Evolutionary conservation across 371 early-diverging fungal genomes (phyloP), one percentile per base, ranked within the genome.

Genomic region (Synchytrium microbalum): DNA sequence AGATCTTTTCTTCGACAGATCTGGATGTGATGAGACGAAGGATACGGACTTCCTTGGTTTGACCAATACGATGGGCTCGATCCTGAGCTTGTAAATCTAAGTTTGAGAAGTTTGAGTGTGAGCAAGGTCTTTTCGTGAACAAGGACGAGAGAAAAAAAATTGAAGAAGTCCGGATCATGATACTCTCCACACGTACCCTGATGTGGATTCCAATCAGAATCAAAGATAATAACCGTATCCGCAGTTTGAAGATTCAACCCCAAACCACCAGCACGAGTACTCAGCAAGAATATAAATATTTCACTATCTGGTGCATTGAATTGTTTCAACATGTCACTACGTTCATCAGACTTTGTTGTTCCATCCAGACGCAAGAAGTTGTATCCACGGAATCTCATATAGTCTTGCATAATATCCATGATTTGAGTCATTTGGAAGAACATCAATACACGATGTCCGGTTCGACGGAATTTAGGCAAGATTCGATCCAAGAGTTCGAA

Each of bases 11-110:
- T 78, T 99, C 99, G 54, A 99, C 86, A 0, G 98, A 93, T 57
- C 92, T 87, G 31, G 89, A 87, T 3, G 95, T 94, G 64, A 99
- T 92, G 51, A 99, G 75, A n/a, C 98, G 87, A 72, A 98, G 88
- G 59, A 99, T 95, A 29, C 93, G 87, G n/a, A 99, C 99, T 77
- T 98, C 98, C 69, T 96, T 97, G 28, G 91, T 99, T 77, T 99
- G 99, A n/a, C 99, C 99, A 70, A 99, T 99, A 75, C 99, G 91
- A 82, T 99, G 99, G 0, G 99, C 99, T 72, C 99, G 92, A 77
- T 99, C 99, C 77, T 98, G 99, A 0, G 99, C 99, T 83, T 99
- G 99, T 51, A 98, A 80, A 81, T 99, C 99, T 67, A 93, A 93
- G 70, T 97, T 96, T 25, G 99, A 99, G 73, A 54, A 23, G 32